Conservation (phyloP, 257 asterid species). For the Solanum virginianum region DNA sequence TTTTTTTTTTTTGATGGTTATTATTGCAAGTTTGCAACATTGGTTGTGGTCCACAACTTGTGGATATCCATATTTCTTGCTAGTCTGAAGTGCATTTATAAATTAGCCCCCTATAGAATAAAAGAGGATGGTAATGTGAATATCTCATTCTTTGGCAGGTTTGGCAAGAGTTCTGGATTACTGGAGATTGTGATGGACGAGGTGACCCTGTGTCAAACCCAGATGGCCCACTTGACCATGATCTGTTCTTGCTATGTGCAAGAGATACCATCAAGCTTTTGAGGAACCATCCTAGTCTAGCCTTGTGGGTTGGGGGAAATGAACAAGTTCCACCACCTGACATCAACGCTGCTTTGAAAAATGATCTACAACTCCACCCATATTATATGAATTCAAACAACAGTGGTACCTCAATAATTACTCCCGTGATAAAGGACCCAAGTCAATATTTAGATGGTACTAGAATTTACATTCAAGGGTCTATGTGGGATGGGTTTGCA, state of each 20-base stretch:
- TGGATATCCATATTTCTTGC: neutral
- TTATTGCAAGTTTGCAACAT: neutral
- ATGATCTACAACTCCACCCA: conserved; percentile 70
- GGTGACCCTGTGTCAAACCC: conserved; percentile 86
- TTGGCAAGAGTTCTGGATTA: conserved; percentile 99
- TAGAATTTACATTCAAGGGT: conserved; percentile 69
- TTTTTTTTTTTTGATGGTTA: neutral
- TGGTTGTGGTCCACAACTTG: neutral
- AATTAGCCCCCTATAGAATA: neutral
- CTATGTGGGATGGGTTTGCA: conserved; percentile 99
- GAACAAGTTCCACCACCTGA: conserved; percentile 95
- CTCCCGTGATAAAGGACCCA: conserved; percentile 39
- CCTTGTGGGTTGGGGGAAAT: conserved; percentile 97
- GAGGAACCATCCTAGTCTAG: conserved; percentile 95
- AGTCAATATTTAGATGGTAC: conserved; percentile 91
- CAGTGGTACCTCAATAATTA: conserved; percentile 5
- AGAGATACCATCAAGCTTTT: conserved; percentile 86
- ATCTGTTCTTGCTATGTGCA: conserved; percentile 78
- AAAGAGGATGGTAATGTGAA: neutral
- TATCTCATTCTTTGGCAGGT: conserved; percentile 39
- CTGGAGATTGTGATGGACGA: conserved; percentile 92
- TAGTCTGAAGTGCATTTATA: neutral
- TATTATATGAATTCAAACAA: conserved; percentile 16
- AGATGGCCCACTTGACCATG: conserved; percentile 93
- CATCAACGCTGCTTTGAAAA: conserved; percentile 58